Percentiles rank a stretch among this genome's conserved stretches.
Conservation (phyloP, 1,284 basidiomycete genomes). For the Rhodotorula sp. region DNA sequence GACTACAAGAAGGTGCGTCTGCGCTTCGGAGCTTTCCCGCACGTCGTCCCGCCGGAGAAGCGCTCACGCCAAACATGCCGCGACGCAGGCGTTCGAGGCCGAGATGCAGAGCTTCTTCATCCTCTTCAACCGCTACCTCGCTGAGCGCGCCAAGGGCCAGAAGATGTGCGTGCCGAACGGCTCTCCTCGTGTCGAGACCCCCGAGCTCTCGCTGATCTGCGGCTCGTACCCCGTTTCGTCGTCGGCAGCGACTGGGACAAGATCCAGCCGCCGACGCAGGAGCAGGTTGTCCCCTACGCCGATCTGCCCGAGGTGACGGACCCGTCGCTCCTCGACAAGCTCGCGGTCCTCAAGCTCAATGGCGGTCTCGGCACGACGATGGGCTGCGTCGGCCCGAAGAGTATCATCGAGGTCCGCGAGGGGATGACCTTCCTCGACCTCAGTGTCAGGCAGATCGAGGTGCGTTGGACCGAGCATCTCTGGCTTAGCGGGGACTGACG, state of each 20-base stretch:
- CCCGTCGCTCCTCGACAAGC: constrained; percentile 78
- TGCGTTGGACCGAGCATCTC: constrained; percentile 43
- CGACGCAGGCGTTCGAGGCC: constrained; percentile 87
- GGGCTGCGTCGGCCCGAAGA: constrained; percentile 72
- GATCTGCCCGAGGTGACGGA: constrained; percentile 66
- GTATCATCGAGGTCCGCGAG: constrained; percentile 54
- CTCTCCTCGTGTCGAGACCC: too few relatives aligned
- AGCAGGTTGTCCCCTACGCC: constrained; percentile 89
- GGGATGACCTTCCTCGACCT: constrained; percentile 97
- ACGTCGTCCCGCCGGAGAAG: not conserved
- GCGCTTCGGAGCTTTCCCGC: not conserved
- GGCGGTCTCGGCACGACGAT: constrained; percentile 98
- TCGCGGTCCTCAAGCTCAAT: constrained; percentile 99
- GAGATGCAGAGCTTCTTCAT: constrained; percentile 99
- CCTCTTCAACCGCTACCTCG: constrained; percentile 96
- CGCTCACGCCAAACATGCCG: not conserved
- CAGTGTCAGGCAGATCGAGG: constrained; percentile 93
- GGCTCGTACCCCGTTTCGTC: not conserved
- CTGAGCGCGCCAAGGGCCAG: constrained; percentile 89
- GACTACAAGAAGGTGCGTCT: constrained; percentile 73
- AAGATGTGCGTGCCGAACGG: constrained; percentile 72
- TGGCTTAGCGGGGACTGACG: too few relatives aligned
- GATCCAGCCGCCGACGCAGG: constrained; percentile 89
- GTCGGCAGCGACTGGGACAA: constrained; percentile 86
- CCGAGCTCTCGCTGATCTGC: not conserved